A percentile compares a stretch with the other conserved stretches of the same genome.
phyloP scores from a whole-genome alignment of 768 basidiomycete species.

The Candolleomyces eurysporus region DNA sequence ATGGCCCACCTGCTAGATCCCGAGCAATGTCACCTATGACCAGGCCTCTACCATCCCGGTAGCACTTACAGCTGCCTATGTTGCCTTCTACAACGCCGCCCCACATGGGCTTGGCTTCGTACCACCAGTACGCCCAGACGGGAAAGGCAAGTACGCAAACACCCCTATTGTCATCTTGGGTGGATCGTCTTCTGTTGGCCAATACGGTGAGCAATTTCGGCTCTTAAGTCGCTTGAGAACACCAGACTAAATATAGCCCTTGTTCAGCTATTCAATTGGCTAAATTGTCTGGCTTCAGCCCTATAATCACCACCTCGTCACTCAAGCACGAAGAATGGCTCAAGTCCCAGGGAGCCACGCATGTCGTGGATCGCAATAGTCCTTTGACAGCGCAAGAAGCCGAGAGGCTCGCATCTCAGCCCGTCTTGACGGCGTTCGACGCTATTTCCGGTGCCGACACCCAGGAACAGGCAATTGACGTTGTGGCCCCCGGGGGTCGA shows the following conservation, averaged over 20 bases:
- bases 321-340: conserved; percentile 26
- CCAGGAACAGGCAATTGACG: too few relatives aligned
- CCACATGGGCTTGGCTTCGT: conserved; percentile 22
- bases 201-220: conserved; percentile 16
- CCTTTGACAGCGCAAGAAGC: conserved; percentile 1
- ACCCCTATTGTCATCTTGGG: conserved; percentile 30
- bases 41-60: conserved; percentile 42
- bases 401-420: conserved; percentile 12
- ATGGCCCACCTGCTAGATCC: conserved; percentile 24
- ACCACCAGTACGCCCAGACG: conserved; percentile 21
- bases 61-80: conserved; percentile 33
- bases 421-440: conserved; percentile 24
- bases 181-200: conserved; percentile 27
- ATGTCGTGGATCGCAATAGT: conserved; percentile 32
- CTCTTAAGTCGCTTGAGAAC: not conserved
- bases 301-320: conserved; percentile 39
- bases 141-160: conserved; percentile 25
- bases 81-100: conserved; percentile 29
- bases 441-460: conserved; percentile 13
- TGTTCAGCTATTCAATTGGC: conserved; percentile 35
- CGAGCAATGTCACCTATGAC: conserved; percentile 33
- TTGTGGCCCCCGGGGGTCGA: too few relatives aligned
- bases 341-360: conserved; percentile 40
- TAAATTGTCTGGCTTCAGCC: conserved; percentile 34
- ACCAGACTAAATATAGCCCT: too few relatives aligned